phyloP scores from a whole-genome alignment of 2,329 filamentous ascomycete species.

The Triangularia setosa region DNA sequence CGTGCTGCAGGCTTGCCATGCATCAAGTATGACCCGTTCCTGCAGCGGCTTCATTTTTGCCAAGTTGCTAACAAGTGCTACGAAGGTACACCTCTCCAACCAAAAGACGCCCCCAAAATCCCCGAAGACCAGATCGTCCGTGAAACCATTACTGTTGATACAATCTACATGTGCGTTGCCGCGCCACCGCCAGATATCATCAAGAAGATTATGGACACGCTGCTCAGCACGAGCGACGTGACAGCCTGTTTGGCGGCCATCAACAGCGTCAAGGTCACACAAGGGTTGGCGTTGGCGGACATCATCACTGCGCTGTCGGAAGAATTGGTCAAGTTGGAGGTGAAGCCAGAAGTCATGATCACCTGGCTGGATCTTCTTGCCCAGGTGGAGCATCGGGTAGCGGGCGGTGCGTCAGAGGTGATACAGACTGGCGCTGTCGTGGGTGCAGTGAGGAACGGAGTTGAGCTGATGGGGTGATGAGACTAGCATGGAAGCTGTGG shows the following conservation, averaged over 20 bases:
- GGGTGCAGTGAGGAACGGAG: conserved; percentile 80
- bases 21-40: conserved; percentile 62
- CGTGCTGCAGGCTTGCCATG: conserved; percentile 93
- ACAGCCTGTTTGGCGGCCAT: conserved; percentile 85
- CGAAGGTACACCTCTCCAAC: conserved; percentile 62
- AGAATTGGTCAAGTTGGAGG: conserved; percentile 76
- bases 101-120: conserved; percentile 56
- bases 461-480: conserved; percentile 57
- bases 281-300: conserved; percentile 87
- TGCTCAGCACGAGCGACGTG: conserved; percentile 81
- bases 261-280: conserved; percentile 78
- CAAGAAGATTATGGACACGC: conserved; percentile 73
- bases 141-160: conserved; percentile 80
- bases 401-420: conserved; percentile 79
- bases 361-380: conserved; percentile 88
- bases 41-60: too few species aligned
- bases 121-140: conserved; percentile 64
- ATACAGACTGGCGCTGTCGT: conserved; percentile 93
- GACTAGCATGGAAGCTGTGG: neutral
- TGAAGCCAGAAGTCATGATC: conserved; percentile 81
- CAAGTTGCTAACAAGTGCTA: conserved; percentile 6
- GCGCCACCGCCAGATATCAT: conserved; percentile 90
- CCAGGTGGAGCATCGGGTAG: conserved; percentile 86
- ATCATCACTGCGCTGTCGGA: conserved; percentile 85
- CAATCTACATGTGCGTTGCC: conserved; percentile 96